Conservation (phyloP, 2,329 filamentous ascomycete species). For the Colletotrichum orchidophilum region DNA sequence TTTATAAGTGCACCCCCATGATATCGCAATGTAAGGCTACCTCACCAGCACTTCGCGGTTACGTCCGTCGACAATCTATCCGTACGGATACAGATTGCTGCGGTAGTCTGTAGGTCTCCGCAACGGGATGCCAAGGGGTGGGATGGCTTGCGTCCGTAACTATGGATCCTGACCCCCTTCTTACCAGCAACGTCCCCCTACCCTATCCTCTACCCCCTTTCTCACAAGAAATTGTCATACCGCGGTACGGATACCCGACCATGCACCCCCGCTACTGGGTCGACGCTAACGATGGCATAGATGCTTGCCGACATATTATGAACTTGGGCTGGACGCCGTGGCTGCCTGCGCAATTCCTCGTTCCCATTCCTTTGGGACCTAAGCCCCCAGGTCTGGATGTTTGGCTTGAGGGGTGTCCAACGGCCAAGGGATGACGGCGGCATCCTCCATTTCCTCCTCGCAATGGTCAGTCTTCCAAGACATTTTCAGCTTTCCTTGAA, state of each 20-base stretch:
- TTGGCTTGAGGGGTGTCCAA: not conserved
- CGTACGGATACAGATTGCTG: no score
- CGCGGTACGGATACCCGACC: not conserved
- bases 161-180: not conserved
- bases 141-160: constrained; percentile 21
- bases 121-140: not conserved
- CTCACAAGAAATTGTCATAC: constrained; percentile 6
- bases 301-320: not conserved
- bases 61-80: constrained; percentile 4
- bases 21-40: not conserved
- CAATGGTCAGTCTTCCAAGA: not conserved
- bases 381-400: not conserved
- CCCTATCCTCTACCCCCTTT: constrained; percentile 2
- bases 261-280: not conserved
- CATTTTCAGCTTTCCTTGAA: not conserved
- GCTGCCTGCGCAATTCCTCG: constrained; percentile 7
- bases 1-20: not conserved
- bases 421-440: not conserved
- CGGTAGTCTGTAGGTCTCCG: not conserved
- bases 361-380: constrained; percentile 20
- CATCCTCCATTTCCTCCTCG: not conserved
- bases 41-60: not conserved
- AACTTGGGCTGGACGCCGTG: not conserved
- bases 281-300: constrained; percentile 6
- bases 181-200: not conserved